These are phyloP conservation scores for Helianthus tuberosus DNA, from an alignment of 129 eudicot species.

Conservation along the genomic window DNA sequence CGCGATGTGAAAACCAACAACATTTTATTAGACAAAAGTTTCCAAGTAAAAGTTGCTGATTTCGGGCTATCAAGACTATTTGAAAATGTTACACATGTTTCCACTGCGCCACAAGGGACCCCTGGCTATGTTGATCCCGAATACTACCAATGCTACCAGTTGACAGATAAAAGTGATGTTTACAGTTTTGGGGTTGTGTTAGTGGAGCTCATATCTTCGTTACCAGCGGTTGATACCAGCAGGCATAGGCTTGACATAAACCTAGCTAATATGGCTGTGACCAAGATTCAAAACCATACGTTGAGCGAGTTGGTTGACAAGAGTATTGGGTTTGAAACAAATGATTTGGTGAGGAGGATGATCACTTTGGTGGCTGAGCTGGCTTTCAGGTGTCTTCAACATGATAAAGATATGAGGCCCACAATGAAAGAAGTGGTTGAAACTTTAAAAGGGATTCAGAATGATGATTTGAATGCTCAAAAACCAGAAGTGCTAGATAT, in stretches of 20 bases:
- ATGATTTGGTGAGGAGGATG: slow-evolving; percentile 60
- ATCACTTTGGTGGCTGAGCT: slow-evolving; percentile 68
- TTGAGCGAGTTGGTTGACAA: slow-evolving; percentile 73
- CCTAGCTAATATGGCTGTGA: slow-evolving; percentile 76
- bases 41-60: slow-evolving; percentile 83
- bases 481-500: slow-evolving; percentile 65
- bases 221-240: slow-evolving; percentile 73
- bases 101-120: slow-evolving; percentile 79
- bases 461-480: slow-evolving; percentile 45
- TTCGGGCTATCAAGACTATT: slow-evolving; percentile 43
- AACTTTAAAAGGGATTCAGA: slow-evolving; percentile 54
- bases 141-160: slow-evolving; percentile 44
- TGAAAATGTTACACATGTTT: slow-evolving; percentile 69
- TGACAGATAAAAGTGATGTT: slow-evolving; percentile 93
- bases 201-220: slow-evolving; percentile 79
- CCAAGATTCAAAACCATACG: slow-evolving; percentile 57
- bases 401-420: slow-evolving; percentile 83
- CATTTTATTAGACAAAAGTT: slow-evolving; percentile 66
- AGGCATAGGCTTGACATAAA: slow-evolving; percentile 80
- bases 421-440: slow-evolving; percentile 78
- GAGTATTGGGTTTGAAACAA: slow-evolving; percentile 51
- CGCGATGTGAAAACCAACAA: slow-evolving; percentile 85
- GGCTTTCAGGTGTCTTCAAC: slow-evolving; percentile 83
- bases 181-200: slow-evolving; percentile 91
- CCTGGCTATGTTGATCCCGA: slow-evolving; percentile 9